Conservation (phyloP, 768 basidiomycete genomes). For the Dendrothele bispora region DNA sequence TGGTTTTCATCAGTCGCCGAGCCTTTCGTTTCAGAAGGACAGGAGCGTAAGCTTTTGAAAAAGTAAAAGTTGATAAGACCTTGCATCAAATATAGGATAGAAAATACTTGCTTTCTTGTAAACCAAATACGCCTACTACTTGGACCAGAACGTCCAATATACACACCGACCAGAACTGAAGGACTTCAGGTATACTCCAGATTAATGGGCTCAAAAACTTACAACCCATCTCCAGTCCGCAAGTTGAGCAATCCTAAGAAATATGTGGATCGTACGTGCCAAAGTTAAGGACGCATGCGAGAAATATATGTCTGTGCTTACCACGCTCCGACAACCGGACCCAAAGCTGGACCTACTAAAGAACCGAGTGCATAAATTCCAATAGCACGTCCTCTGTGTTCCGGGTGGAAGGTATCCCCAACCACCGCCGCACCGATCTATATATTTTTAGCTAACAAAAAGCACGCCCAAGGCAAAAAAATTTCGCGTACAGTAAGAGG, state of each 20-base stretch:
- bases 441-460: neutral
- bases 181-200: neutral
- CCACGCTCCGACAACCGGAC: conserved; percentile 65
- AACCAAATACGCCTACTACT: conserved; percentile 50
- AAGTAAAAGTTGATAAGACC: conserved; percentile 24
- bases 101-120: conserved; percentile 58
- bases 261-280: neutral
- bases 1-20: conserved; percentile 35
- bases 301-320: conserved; percentile 16
- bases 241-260: conserved; percentile 49
- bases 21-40: conserved; percentile 53
- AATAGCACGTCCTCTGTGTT: conserved; percentile 64
- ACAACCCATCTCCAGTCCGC: conserved; percentile 77
- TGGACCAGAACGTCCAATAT: conserved; percentile 59
- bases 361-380: conserved; percentile 67
- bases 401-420: conserved; percentile 59
- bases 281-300: neutral
- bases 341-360: conserved; percentile 62
- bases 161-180: conserved; percentile 65
- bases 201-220: conserved; percentile 20
- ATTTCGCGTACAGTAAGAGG: conserved; percentile 37
- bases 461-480: neutral
- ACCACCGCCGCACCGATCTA: conserved; percentile 65
- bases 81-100: conserved; percentile 4
- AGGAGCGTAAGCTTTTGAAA: conserved; percentile 47